Conservation (phyloP, 1,139 yeast genomes). For the Groenewaldozyma sp. region DNA sequence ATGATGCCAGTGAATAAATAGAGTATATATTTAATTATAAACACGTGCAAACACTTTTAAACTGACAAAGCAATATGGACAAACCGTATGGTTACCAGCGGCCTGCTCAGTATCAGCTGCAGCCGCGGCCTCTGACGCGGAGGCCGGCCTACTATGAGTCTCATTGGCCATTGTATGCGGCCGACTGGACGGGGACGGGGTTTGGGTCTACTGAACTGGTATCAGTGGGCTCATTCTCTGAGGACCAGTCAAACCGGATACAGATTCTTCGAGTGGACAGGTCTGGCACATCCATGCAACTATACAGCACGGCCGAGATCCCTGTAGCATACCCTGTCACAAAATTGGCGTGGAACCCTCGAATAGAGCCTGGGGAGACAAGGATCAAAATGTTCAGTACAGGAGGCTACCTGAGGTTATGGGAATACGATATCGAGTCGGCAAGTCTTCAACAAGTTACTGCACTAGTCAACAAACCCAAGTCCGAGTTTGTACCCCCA, state of each 20-base stretch:
- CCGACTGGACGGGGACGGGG: conserved; percentile 52
- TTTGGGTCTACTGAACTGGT: conserved; percentile 40
- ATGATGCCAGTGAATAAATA: conserved; percentile 4
- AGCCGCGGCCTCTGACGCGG: conserved; percentile 13
- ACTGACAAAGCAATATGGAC: background rate
- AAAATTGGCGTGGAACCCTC: conserved; percentile 65
- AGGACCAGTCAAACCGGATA: conserved; percentile 50
- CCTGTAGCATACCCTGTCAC: conserved; percentile 59
- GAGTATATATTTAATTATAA: no score
- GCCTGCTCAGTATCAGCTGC: background rate
- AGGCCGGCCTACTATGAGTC: conserved; percentile 50
- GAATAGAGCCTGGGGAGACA: conserved; percentile 11
- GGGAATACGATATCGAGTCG: conserved; percentile 39
- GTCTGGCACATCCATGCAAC: conserved; percentile 14
- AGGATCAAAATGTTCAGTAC: conserved; percentile 48
- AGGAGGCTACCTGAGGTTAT: conserved; percentile 61
- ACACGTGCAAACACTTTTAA: background rate
- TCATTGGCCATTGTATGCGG: conserved; percentile 53
- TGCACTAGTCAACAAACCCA: conserved; percentile 35
- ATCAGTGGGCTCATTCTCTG: conserved; percentile 62
- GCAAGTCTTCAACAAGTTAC: conserved; percentile 34
- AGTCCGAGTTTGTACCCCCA: conserved; percentile 37
- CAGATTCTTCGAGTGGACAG: conserved; percentile 24
- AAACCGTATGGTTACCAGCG: background rate
- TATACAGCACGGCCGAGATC: conserved; percentile 39